Percentiles rank a stretch among this genome's conserved stretches.
phyloP scores from a whole-genome alignment of 495 filamentous ascomycete genomes.

The Chlorociboria aeruginascens region DNA sequence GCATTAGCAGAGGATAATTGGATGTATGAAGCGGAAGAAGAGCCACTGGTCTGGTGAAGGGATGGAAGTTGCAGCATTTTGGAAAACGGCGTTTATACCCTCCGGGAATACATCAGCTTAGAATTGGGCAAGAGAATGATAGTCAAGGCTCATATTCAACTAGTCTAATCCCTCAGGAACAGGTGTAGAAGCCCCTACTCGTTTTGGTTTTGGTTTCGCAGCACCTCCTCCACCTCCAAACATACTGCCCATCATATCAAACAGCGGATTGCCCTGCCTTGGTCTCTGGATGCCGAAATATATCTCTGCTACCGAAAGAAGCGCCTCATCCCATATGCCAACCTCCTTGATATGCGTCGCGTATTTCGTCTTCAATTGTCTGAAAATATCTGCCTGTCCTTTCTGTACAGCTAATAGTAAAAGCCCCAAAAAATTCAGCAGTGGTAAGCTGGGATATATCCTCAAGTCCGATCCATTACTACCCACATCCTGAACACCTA shows the following conservation, averaged over 20 bases:
- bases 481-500: conserved; percentile 72
- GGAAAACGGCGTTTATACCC: conserved; percentile 16
- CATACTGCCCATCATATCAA: conserved; percentile 97
- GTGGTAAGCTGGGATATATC: conserved; percentile 75
- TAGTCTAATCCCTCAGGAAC: conserved; percentile 41
- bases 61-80: conserved; percentile 8
- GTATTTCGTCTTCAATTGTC: conserved; percentile 73
- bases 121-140: conserved; percentile 1
- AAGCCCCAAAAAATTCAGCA: conserved; percentile 85
- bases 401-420: conserved; percentile 74
- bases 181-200: conserved; percentile 33
- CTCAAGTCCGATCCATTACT: conserved; percentile 60
- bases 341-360: conserved; percentile 61
- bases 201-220: conserved; percentile 29
- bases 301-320: conserved; percentile 85
- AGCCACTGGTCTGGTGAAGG: conserved; percentile 19
- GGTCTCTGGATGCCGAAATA: conserved; percentile 94
- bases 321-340: conserved; percentile 62
- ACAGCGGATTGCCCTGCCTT: conserved; percentile 72
- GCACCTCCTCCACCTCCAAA: conserved; percentile 56
- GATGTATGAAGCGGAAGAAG: conserved; percentile 74
- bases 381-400: conserved; percentile 69
- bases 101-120: too few relatives aligned
- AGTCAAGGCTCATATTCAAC: background rate
- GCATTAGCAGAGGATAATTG: conserved; percentile 75